phyloP scores from a whole-genome alignment of 345 rosid genomes.

The Syzygium grande region DNA sequence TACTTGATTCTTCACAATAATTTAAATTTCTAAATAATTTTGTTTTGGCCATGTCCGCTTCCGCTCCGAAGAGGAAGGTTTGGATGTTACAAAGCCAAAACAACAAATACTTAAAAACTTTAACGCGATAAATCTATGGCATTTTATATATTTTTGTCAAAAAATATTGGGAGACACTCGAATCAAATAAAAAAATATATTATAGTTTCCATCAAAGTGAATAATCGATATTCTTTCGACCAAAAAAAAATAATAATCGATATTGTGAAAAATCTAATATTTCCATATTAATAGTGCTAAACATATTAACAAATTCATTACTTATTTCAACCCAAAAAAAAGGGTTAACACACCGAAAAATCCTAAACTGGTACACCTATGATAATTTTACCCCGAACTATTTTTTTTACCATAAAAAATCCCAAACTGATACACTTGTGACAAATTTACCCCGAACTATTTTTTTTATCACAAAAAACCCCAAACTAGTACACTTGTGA shows the following conservation, averaged over 20 bases:
- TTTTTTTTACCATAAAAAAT: too few relatives aligned
- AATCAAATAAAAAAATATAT: background rate
- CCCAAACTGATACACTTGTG: too few relatives aligned
- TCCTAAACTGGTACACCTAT: too few relatives aligned
- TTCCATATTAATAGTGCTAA: background rate
- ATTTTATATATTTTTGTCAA: background rate
- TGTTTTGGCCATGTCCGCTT: background rate
- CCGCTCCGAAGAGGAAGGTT: background rate
- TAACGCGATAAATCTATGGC: fast-evolving
- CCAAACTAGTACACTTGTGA: too few relatives aligned
- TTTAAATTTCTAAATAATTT: too few relatives aligned
- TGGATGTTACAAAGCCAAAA: background rate
- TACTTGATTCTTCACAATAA: too few relatives aligned
- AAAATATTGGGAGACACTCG: background rate
- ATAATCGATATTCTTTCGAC: background rate
- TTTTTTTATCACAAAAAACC: too few relatives aligned
- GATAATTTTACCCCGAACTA: too few relatives aligned
- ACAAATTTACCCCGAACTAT: too few relatives aligned
- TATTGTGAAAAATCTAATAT: background rate
- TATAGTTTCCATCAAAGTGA: background rate
- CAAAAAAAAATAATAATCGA: too few relatives aligned
- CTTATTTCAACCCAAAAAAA: too few relatives aligned
- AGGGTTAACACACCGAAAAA: too few relatives aligned
- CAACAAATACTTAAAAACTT: background rate
- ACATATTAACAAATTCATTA: background rate